These are phyloP conservation scores for Salix purpurea DNA, from an alignment of 345 rosid species.

Conservation along the genomic window DNA sequence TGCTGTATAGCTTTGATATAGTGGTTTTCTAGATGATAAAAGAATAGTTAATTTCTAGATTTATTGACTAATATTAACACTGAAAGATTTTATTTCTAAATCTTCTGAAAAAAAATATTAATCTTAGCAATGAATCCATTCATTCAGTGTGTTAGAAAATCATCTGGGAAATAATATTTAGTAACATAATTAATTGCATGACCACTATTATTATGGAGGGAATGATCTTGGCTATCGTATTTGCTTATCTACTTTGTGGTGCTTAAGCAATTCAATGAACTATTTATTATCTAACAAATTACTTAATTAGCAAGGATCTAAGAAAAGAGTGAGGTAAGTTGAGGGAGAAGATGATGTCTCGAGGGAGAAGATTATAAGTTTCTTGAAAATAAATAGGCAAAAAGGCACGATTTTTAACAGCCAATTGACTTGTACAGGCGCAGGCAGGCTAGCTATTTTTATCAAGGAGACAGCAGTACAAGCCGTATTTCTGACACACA, in stretches of 20 bases:
- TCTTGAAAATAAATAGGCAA: not conserved
- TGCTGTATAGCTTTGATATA: not conserved
- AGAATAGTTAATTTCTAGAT: not conserved
- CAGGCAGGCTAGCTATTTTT: not conserved
- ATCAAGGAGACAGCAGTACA: not conserved
- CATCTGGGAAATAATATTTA: too few relatives aligned
- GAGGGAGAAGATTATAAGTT: not conserved
- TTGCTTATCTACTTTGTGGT: not conserved
- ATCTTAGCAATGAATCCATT: too few relatives aligned
- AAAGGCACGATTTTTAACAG: not conserved
- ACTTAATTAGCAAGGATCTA: not conserved
- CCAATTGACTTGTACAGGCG: not conserved
- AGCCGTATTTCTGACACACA: slow-evolving; percentile 15
- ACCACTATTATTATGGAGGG: too few relatives aligned
- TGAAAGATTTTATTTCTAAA: not conserved
- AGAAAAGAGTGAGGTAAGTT: not conserved
- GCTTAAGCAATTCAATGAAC: not conserved
- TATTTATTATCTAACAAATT: not conserved
- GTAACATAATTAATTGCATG: too few relatives aligned
- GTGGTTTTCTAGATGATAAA: not conserved
- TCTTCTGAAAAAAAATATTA: not conserved
- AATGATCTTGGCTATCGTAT: too few relatives aligned
- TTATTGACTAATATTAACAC: not conserved
- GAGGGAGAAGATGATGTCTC: too few relatives aligned
- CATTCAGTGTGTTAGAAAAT: too few relatives aligned